These are phyloP conservation scores for Ogataea siamensis DNA, from an alignment of 805 yeast species.

Conservation along the genomic window DNA sequence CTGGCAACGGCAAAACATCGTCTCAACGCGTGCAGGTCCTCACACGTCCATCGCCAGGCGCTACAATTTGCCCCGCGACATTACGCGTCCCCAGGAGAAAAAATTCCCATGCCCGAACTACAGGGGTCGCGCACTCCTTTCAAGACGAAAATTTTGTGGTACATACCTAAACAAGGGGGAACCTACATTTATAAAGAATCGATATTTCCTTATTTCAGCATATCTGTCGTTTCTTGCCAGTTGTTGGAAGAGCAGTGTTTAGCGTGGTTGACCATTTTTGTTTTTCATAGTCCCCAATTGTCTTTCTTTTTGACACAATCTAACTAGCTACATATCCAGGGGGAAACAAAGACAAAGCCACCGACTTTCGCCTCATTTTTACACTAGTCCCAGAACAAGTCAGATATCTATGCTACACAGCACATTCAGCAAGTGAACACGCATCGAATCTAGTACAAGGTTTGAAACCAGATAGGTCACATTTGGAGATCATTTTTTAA, in stretches of 20 bases:
- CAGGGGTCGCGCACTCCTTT: slow-evolving; percentile 15
- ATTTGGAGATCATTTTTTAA: slow-evolving; percentile 7
- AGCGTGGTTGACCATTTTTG: slow-evolving; percentile 3
- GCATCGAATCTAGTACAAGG: slow-evolving; percentile 1
- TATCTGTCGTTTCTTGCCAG: slow-evolving; percentile 8
- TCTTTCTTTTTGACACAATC: slow-evolving; percentile 2
- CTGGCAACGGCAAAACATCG: background rate
- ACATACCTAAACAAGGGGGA: slow-evolving; percentile 13
- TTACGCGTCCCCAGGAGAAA: slow-evolving; percentile 9
- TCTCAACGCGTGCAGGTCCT: too few relatives aligned
- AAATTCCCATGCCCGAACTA: slow-evolving; percentile 9
- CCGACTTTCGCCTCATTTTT: background rate
- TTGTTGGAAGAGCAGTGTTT: slow-evolving; percentile 8
- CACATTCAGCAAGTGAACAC: slow-evolving; percentile 5
- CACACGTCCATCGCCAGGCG: too few relatives aligned
- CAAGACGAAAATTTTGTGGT: slow-evolving; percentile 11
- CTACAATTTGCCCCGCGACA: background rate
- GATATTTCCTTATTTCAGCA: slow-evolving; percentile 6
- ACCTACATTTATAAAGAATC: slow-evolving; percentile 12
- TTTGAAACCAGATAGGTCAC: slow-evolving; percentile 13
- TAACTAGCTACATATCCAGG: slow-evolving; percentile 1
- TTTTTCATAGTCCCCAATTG: slow-evolving; percentile 1
- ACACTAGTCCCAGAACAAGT: slow-evolving; percentile 2
- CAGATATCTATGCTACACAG: slow-evolving; percentile 13
- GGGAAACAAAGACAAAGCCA: slow-evolving; percentile 10